phyloP scores from a whole-genome alignment of 257 asterid species.

The Asclepias syriaca region DNA sequence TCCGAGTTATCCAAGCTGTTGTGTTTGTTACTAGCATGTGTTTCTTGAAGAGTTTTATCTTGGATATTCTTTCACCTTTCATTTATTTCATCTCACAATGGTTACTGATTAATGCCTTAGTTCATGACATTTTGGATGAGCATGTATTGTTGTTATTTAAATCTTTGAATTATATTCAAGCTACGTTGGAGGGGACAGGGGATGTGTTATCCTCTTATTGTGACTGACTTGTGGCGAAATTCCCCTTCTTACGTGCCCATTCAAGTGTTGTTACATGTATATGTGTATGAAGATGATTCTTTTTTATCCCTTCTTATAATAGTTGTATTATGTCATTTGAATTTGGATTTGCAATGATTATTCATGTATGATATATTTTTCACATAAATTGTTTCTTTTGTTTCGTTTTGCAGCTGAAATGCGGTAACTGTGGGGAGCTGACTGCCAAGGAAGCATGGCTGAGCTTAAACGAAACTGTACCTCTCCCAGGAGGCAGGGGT shows the following conservation, averaged over 20 bases:
- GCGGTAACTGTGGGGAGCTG: constrained; percentile 76
- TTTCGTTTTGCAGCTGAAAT: constrained; percentile 44
- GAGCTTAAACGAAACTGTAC: constrained; percentile 52
- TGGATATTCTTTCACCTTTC: neutral
- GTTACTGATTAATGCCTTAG: neutral
- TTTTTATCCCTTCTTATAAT: neutral
- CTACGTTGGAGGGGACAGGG: neutral
- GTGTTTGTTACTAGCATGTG: neutral
- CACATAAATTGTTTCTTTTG: neutral
- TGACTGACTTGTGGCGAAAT: neutral
- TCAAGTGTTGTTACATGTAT: neutral
- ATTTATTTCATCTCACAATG: too few relatives aligned
- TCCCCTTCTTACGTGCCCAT: neutral
- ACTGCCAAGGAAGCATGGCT: constrained; percentile 63
- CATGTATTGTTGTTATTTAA: neutral
- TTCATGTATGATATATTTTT: neutral
- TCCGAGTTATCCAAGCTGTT: neutral
- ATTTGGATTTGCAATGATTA: neutral
- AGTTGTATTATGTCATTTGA: too few relatives aligned
- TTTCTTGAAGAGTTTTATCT: neutral
- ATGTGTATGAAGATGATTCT: neutral
- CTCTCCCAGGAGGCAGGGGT: constrained; percentile 60
- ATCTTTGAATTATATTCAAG: neutral
- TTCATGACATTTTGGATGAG: neutral
- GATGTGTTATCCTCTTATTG: neutral